Evolutionary conservation across 305 asterid genomes (phyloP).

Genomic region (Fraxinus sp.): DNA sequence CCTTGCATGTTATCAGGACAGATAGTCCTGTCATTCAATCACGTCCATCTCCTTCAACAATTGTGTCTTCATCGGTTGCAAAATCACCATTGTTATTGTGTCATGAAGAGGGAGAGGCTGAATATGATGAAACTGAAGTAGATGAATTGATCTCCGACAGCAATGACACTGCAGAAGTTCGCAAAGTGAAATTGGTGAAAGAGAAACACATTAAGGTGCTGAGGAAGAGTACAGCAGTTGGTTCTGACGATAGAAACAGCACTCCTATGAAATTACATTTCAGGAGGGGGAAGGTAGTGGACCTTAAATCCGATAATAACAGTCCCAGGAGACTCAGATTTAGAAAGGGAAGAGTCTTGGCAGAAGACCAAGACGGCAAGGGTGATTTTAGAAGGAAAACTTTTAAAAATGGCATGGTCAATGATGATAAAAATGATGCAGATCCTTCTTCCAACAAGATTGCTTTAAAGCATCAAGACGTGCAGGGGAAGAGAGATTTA

Average conservation of each 20-base stretch:
- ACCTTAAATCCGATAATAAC: constrained; percentile 52
- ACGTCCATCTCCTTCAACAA: constrained; percentile 34
- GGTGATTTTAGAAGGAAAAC: constrained; percentile 40
- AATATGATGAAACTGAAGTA: constrained; percentile 24
- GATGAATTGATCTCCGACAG: constrained; percentile 18
- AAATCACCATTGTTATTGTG: constrained; percentile 33
- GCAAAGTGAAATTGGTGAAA: constrained; percentile 27
- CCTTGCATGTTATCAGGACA: constrained; percentile 50
- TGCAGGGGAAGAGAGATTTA: constrained; percentile 68
- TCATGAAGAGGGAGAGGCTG: constrained; percentile 30
- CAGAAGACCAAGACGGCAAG: constrained; percentile 40
- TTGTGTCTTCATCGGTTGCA: constrained; percentile 25
- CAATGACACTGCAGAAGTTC: constrained; percentile 22
- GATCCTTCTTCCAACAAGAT: constrained; percentile 40
- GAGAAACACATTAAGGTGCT: constrained; percentile 24
- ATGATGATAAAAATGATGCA: constrained; percentile 22
- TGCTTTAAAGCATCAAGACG: constrained; percentile 67
- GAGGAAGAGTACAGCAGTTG: constrained; percentile 31
- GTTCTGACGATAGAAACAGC: constrained; percentile 39
- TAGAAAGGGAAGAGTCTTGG: constrained; percentile 45
- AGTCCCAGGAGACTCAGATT: constrained; percentile 63
- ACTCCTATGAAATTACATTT: constrained; percentile 62
- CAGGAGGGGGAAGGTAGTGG: constrained; percentile 70
- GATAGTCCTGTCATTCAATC: constrained; percentile 23
- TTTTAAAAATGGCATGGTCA: constrained; percentile 37